Percentiles rank a stretch among this genome's conserved stretches.
These are phyloP conservation scores for Stephania yunnanensis DNA, from an alignment of 164 flowering plant genomes.

Conservation along the genomic window DNA sequence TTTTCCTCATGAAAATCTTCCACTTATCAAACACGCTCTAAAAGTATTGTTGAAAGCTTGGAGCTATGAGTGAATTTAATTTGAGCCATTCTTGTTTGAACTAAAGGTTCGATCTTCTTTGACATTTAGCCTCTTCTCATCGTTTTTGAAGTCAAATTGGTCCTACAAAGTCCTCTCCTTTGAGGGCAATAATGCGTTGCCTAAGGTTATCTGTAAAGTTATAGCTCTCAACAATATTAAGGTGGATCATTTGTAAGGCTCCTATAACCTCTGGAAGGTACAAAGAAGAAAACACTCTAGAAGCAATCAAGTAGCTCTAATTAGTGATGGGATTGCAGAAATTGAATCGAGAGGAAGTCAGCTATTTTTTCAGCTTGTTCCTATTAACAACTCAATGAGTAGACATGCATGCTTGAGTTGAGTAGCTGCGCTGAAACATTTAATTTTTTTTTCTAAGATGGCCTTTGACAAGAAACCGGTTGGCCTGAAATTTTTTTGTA, in stretches of 20 bases:
- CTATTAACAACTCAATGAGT: neutral
- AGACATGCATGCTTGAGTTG: neutral
- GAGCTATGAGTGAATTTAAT: neutral
- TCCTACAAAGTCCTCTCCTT: neutral
- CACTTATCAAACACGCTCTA: too few species aligned
- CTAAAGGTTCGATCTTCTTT: neutral
- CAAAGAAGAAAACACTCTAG: neutral
- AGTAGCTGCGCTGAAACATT: neutral
- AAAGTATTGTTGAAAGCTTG: too few species aligned
- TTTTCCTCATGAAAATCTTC: too few species aligned
- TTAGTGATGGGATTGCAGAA: neutral
- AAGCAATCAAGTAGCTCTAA: neutral
- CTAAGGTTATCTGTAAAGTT: neutral
- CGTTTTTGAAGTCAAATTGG: neutral
- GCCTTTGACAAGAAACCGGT: too few species aligned
- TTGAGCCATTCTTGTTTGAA: neutral
- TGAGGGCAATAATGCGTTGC: neutral
- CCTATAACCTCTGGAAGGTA: too few species aligned
- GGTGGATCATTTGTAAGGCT: neutral
- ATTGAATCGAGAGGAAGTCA: neutral
- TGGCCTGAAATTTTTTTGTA: too few species aligned
- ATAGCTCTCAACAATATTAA: neutral
- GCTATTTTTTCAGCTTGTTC: neutral
- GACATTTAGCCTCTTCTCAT: neutral
- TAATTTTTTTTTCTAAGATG: neutral